These are phyloP conservation scores for Cylindrotheca closterium DNA, from an alignment of 108 stramenopile species.

Conservation along the genomic window DNA sequence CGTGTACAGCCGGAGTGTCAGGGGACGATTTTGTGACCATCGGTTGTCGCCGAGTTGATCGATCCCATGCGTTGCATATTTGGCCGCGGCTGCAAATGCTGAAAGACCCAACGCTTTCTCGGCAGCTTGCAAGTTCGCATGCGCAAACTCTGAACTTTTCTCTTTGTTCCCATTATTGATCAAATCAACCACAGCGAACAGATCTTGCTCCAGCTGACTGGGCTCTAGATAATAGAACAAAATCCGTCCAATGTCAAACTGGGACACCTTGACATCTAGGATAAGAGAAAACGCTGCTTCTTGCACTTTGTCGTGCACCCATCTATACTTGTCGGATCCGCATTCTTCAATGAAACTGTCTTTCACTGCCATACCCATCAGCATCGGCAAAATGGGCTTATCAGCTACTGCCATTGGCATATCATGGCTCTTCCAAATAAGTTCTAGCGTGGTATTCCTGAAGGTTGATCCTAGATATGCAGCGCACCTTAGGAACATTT, in stretches of 20 bases:
- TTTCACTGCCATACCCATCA: neutral
- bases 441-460: neutral
- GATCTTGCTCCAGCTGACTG: conserved; percentile 4
- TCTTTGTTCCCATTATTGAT: too few species aligned
- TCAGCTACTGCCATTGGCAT: too few species aligned
- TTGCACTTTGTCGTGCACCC: neutral
- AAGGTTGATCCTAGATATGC: conserved; percentile 15
- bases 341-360: neutral
- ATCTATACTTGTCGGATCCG: neutral
- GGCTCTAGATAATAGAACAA: too few species aligned
- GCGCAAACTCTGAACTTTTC: neutral
- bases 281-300: conserved; percentile 11
- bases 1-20: conserved; percentile 15
- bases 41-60: neutral
- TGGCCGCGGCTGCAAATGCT: conserved; percentile 23
- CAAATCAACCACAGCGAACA: conserved; percentile 20
- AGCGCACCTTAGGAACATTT: conserved; percentile 9
- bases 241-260: conserved; percentile 1
- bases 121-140: conserved; percentile 31
- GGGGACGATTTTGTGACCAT: conserved; percentile 10
- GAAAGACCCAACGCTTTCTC: conserved; percentile 19
- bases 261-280: neutral
- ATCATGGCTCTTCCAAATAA: too few species aligned
- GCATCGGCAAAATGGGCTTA: neutral
- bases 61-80: conserved; percentile 19